phyloP scores from a whole-genome alignment of 2,329 filamentous ascomycete species.

The Coniochaeta ligniaria region DNA sequence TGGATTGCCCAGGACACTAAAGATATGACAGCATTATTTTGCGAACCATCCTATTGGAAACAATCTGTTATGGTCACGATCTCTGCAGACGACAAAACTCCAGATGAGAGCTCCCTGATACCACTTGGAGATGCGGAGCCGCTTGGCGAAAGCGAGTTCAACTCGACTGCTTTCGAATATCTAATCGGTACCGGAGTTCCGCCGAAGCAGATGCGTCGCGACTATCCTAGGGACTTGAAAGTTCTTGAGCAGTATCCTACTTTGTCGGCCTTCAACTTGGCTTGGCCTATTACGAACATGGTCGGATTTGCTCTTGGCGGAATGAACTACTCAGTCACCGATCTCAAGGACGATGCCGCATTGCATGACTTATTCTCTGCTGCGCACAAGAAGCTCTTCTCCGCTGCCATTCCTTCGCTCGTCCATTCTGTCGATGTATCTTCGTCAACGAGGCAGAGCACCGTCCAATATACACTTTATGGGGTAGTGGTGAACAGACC shows the following conservation, averaged over 20 bases:
- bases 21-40: slow-evolving; percentile 30
- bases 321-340: slow-evolving; percentile 13
- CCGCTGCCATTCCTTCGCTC: slow-evolving; percentile 10
- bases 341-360: not conserved
- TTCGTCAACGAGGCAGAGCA: slow-evolving; percentile 12
- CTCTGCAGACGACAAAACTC: slow-evolving; percentile 5
- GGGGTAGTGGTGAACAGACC: slow-evolving; percentile 25
- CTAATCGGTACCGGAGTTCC: slow-evolving; percentile 20
- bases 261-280: slow-evolving; percentile 7
- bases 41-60: slow-evolving; percentile 35
- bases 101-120: slow-evolving; percentile 2
- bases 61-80: slow-evolving; percentile 35
- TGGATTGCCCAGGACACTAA: slow-evolving; percentile 9
- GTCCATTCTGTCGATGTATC: not conserved
- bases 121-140: slow-evolving; percentile 2
- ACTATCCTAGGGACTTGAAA: slow-evolving; percentile 14
- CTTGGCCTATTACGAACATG: slow-evolving; percentile 20
- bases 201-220: slow-evolving; percentile 1
- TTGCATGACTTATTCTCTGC: slow-evolving; percentile 10
- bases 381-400: slow-evolving; percentile 24
- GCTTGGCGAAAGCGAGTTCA: slow-evolving; percentile 21
- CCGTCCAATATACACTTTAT: slow-evolving; percentile 9
- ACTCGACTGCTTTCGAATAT: slow-evolving; percentile 25
- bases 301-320: slow-evolving; percentile 23
- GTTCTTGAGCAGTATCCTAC: slow-evolving; percentile 19